Conservation (phyloP, 106 monocot species). For the Phalaenopsis aphrodite region DNA sequence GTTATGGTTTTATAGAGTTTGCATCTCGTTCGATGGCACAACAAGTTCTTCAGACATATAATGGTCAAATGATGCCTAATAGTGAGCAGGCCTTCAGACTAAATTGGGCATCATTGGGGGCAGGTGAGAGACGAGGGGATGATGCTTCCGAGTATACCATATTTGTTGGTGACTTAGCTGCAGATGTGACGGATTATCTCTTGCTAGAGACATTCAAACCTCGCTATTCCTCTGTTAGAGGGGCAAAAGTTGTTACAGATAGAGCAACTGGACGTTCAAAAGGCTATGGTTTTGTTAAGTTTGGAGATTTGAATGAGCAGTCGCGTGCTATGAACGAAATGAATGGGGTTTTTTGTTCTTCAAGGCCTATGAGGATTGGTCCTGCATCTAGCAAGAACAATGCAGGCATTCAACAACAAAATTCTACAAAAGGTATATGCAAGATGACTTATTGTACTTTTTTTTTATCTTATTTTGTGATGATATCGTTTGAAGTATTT, state of each 20-base stretch:
- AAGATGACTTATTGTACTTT: background rate
- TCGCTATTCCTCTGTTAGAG: slow-evolving; percentile 18
- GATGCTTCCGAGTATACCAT: slow-evolving; percentile 24
- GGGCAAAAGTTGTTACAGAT: slow-evolving; percentile 23
- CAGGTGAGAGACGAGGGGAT: slow-evolving; percentile 37
- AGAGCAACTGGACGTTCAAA: slow-evolving; percentile 17
- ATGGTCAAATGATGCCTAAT: slow-evolving; percentile 62
- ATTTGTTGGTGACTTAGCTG: slow-evolving; percentile 27
- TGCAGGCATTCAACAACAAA: slow-evolving; percentile 12
- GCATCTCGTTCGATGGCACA: slow-evolving; percentile 61
- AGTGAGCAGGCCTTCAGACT: slow-evolving; percentile 48
- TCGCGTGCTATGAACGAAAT: slow-evolving; percentile 26
- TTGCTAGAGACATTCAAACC: slow-evolving; percentile 18
- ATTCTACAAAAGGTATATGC: slow-evolving; percentile 4
- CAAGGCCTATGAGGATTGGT: slow-evolving; percentile 23
- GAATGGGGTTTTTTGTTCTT: slow-evolving; percentile 22
- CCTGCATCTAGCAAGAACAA: slow-evolving; percentile 25
- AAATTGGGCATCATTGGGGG: slow-evolving; percentile 66
- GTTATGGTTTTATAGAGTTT: slow-evolving; percentile 89
- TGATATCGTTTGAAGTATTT: background rate
- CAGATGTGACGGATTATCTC: slow-evolving; percentile 21
- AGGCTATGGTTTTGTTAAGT: slow-evolving; percentile 28
- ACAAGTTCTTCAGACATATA: slow-evolving; percentile 47
- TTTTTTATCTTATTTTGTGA: background rate
- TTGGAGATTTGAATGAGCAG: slow-evolving; percentile 28